Evolutionary conservation across 345 rosid species (phyloP), one percentile per base, ranked within the genome.

Genomic region (Salix suchowensis): DNA sequence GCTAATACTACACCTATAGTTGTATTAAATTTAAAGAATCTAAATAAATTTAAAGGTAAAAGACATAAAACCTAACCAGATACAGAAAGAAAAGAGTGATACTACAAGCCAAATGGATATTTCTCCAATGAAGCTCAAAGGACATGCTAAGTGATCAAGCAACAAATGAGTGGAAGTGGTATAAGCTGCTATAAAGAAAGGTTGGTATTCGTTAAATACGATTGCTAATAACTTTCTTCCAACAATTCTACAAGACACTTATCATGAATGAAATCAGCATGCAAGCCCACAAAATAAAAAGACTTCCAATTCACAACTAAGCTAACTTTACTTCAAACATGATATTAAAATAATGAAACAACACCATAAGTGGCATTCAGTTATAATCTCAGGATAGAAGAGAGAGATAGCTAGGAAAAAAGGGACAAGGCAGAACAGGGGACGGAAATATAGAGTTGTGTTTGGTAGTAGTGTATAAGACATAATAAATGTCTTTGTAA

Each of bases 21-120:
- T 39, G 50, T n/a, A n/a, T 68, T 66, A 62, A 74, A 44, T 26
- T 62, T 73, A 62, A 24, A 62, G 21, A 24, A 73, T 61, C 66
- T 42, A 52, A 74, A 55, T 28, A 52, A 74, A 55, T 39, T 42
- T 34, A 46, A 28, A 50, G 21, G 13, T 40, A 26, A 42, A 26
- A 23, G 39, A 42, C 34, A 65, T 44, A 21, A 16, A 66, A 40
- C 6, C 36, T 5, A 70, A 75, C 40, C 2, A 66, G 18, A n/a
- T 16, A 36, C 15, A 36, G 9, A 60, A 14, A 23, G 34, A 74
- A 30, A 5, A 34, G 24, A 42, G 52, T 16, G 24, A 46, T 46
- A 64, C 44, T 44, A 58, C 30, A 44, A 74, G 65, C 61, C 65
- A 26, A 26, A 74, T 21, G 69, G 55, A 65, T 44, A 23, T 74